phyloP scores from a whole-genome alignment of 345 rosid species.

The Rhodomyrtus tomentosa region DNA sequence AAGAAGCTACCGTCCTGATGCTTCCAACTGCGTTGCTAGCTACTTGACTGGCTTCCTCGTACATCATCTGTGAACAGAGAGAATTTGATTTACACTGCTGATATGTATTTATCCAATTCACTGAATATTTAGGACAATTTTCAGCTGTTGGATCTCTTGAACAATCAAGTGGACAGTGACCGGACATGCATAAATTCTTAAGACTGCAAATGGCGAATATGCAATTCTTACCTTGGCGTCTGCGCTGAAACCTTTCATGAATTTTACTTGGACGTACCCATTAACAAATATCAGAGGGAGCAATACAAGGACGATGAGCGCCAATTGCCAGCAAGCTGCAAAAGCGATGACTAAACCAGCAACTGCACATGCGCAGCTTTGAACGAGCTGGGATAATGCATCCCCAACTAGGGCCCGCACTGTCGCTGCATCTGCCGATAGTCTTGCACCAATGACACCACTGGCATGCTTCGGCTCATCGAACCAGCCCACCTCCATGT shows the following conservation, averaged over 20 bases:
- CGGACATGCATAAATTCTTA: background rate
- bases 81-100: background rate
- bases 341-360: conserved; percentile 73
- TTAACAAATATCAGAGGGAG: conserved; percentile 57
- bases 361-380: conserved; percentile 43
- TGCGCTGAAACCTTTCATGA: conserved; percentile 71
- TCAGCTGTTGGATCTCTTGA: background rate
- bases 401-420: conserved; percentile 80
- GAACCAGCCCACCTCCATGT: conserved; percentile 84
- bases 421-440: conserved; percentile 71
- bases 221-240: conserved; percentile 55
- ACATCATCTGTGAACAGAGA: conserved; percentile 47
- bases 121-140: background rate
- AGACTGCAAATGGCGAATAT: background rate
- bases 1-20: conserved; percentile 81
- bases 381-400: conserved; percentile 54
- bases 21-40: conserved; percentile 87
- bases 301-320: conserved; percentile 42
- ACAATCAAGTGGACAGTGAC: background rate
- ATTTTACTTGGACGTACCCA: conserved; percentile 49
- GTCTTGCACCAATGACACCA: conserved; percentile 74
- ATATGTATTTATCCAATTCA: background rate
- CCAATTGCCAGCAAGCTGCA: conserved; percentile 56
- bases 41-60: conserved; percentile 87
- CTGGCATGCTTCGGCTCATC: conserved; percentile 73